phyloP scores from a whole-genome alignment of 345 rosid species.

The Combretum micranthum region DNA sequence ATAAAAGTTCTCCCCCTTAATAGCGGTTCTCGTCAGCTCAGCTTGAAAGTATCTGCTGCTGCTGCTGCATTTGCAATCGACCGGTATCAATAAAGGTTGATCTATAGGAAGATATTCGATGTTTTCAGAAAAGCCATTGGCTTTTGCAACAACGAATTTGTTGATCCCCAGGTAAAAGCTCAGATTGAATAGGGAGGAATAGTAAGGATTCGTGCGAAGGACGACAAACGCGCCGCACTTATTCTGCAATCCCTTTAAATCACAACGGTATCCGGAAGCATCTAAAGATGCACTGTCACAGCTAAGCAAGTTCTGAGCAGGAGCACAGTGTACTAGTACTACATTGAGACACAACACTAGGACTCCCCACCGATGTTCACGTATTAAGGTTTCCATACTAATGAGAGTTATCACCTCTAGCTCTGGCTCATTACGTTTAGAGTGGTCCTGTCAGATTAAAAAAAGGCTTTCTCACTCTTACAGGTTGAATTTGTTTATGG shows the following conservation, averaged over 20 bases:
- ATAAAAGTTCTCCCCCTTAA: constrained; percentile 54
- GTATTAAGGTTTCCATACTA: constrained; percentile 35
- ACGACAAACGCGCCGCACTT: constrained; percentile 49
- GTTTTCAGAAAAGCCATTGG: constrained; percentile 43
- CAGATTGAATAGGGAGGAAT: constrained; percentile 50
- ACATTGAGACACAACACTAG: constrained; percentile 30
- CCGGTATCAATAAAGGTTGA: constrained; percentile 51
- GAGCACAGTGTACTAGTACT: constrained; percentile 23
- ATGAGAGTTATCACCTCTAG: constrained; percentile 12
- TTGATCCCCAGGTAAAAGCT: constrained; percentile 50
- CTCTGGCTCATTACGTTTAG: constrained; percentile 12
- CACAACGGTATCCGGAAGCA: constrained; percentile 47
- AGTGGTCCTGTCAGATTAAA: constrained; percentile 1
- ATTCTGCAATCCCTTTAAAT: constrained; percentile 22
- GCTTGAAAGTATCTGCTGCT: constrained; percentile 50
- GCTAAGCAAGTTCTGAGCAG: constrained; percentile 39
- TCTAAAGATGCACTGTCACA: constrained; percentile 38
- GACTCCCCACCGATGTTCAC: constrained; percentile 26
- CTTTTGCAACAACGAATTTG: constrained; percentile 28
- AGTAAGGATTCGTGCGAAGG: constrained; percentile 43
- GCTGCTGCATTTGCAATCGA: constrained; percentile 45
- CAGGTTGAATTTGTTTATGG: constrained; percentile 41
- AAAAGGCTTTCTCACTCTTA: constrained; percentile 10
- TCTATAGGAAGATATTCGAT: constrained; percentile 40
- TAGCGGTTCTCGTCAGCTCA: constrained; percentile 31